Conservation (phyloP, 106 monocot species). For the Dactylorhiza incarnata region DNA sequence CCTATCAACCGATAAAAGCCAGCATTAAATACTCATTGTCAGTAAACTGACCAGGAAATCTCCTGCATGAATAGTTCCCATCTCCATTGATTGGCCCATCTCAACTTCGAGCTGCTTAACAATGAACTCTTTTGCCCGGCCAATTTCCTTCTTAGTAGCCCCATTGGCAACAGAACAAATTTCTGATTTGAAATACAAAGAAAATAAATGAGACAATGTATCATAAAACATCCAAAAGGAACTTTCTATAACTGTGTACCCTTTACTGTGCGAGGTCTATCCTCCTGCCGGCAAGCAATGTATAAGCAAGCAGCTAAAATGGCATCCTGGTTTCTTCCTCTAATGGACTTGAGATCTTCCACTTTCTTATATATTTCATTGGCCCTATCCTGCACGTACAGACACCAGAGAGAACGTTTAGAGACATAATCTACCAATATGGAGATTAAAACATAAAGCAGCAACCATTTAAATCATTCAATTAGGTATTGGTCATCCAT, state of each 20-base stretch:
- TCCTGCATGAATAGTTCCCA: constrained; percentile 31
- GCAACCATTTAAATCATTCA: background rate
- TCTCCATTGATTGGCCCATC: constrained; percentile 27
- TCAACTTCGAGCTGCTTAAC: constrained; percentile 34
- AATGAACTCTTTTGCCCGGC: constrained; percentile 28
- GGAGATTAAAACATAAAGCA: background rate
- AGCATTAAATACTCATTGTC: background rate
- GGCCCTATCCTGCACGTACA: constrained; percentile 17
- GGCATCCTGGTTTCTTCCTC: constrained; percentile 31
- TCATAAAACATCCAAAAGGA: background rate
- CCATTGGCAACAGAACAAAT: constrained; percentile 34
- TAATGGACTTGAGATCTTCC: constrained; percentile 30
- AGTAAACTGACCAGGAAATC: constrained; percentile 21
- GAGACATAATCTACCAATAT: background rate
- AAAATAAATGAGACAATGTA: background rate
- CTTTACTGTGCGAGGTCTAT: constrained; percentile 29
- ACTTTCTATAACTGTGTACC: constrained; percentile 7
- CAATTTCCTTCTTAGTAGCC: constrained; percentile 34
- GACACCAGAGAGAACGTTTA: background rate
- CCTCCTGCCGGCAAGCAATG: constrained; percentile 30
- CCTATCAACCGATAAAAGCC: background rate
- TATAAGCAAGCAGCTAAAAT: constrained; percentile 28
- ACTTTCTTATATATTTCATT: constrained; percentile 33
- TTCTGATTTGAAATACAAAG: constrained; percentile 13
- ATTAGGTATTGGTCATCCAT: background rate